Base-by-base conservation (phyloP, 2,329 filamentous ascomycete species). In the Cryphonectria naterciae region DNA sequence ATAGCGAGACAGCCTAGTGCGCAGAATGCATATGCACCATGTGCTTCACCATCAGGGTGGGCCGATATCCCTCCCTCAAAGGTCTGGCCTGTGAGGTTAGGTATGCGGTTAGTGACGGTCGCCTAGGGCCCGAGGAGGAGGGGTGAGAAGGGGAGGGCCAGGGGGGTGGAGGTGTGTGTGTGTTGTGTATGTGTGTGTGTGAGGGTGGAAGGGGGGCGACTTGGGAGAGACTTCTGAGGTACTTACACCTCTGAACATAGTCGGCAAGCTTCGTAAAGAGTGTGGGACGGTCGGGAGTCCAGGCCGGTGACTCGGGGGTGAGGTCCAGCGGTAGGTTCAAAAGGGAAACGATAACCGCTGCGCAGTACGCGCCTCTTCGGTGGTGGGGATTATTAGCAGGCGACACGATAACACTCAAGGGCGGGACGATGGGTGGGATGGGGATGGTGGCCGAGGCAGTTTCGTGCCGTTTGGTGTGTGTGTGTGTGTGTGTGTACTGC, bases 21-120 rank as follows among this genome's bases (percentile, higher is more conserved):
- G 82, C 95, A 98, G 82, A 98, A 98, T 37, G 95, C 93, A 83
- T 98, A 99, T 74, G 94, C 96, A 73, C 96, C 96, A 82, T 99
- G 96, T 68, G 95, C 96, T 85, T 99, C 96, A 74, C 92, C 91
- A 72, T 91, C 92, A 67, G 95, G 96, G 74, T 92, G 91, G 69
- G 90, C 92, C 74, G 93, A 95, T 75, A 99, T 94, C 65, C 96
- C 96, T 74, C 96, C 96, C 83, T 99, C 96, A 81, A 92, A 98
- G 15, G 93, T 97, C 86, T 98, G 95, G 79, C 93, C 92, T 94
- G 74, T 28, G n/a, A 52, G 46, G 67, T 32, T 32, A 22, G 52
- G 65, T 68, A 65, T 32, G 37, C 65, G 68, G 67, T 80, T 70
- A 79, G 72, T 70, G 70, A 66, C 41, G 43, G 61, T 61, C 62